Evolutionary conservation across 345 rosid genomes (phyloP).

Genomic region (Eucalyptus globulus): DNA sequence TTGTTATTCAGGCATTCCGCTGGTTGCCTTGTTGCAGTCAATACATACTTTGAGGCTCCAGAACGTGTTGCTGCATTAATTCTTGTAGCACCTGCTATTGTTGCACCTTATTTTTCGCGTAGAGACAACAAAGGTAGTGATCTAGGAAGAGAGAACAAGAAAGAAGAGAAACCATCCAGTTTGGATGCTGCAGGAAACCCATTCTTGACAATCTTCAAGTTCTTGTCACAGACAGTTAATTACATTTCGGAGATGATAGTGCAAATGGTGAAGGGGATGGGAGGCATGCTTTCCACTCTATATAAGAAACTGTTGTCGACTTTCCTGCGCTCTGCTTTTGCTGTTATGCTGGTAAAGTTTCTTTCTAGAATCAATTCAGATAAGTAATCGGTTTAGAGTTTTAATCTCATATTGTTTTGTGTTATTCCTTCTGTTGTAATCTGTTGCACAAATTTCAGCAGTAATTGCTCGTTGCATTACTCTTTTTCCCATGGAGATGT

Average conservation of each 20-base stretch:
- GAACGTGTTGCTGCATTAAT: slow-evolving; percentile 80
- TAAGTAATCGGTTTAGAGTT: not conserved
- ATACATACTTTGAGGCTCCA: slow-evolving; percentile 86
- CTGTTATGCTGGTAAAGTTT: slow-evolving; percentile 55
- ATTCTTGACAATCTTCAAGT: slow-evolving; percentile 11
- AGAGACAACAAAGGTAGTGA: slow-evolving; percentile 5
- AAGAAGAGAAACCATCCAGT: slow-evolving; percentile 8
- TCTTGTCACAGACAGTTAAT: slow-evolving; percentile 20
- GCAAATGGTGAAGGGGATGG: slow-evolving; percentile 34
- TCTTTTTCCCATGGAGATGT: not conserved
- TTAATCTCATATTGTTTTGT: not conserved
- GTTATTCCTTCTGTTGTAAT: not conserved
- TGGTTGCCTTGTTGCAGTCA: slow-evolving; percentile 71
- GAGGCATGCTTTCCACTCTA: slow-evolving; percentile 28
- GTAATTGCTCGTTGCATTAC: not conserved
- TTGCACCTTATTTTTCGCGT: slow-evolving; percentile 36
- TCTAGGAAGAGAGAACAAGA: slow-evolving; percentile 2
- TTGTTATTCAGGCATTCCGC: slow-evolving; percentile 66
- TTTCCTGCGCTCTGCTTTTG: slow-evolving; percentile 47
- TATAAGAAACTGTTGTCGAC: slow-evolving; percentile 55
- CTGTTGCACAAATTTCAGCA: not conserved
- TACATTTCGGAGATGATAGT: slow-evolving; percentile 10
- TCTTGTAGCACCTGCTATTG: slow-evolving; percentile 84
- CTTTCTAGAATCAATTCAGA: not conserved
- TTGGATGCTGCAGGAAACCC: slow-evolving; percentile 4